These are phyloP conservation scores for Royoungia palumana DNA, from an alignment of 768 basidiomycete species.

Conservation along the genomic window DNA sequence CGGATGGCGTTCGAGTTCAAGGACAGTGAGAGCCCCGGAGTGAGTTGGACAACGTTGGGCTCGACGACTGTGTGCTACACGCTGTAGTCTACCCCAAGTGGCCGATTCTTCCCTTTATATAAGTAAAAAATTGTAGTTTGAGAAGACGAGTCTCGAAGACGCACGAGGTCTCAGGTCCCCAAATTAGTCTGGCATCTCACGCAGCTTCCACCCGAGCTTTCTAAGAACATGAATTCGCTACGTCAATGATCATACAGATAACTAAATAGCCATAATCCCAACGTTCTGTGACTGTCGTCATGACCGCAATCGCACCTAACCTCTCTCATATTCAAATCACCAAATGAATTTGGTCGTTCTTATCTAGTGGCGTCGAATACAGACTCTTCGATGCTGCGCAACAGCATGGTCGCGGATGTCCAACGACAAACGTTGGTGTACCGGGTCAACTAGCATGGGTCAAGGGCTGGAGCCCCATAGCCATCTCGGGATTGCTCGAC, in stretches of 20 bases:
- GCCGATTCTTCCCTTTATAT: constrained; percentile 13
- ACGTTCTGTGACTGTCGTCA: constrained; percentile 28
- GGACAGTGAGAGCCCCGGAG: constrained; percentile 5
- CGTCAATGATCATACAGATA: constrained; percentile 15
- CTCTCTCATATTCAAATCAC: constrained; percentile 20
- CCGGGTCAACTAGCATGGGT: constrained; percentile 22
- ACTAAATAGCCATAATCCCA: constrained; percentile 3
- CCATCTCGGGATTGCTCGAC: constrained; percentile 3
- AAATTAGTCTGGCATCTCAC: constrained; percentile 28
- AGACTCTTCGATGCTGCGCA: constrained; percentile 22
- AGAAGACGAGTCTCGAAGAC: constrained; percentile 10
- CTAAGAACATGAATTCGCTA: constrained; percentile 20
- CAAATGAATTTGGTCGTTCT: constrained; percentile 17
- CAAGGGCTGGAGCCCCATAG: constrained; percentile 24
- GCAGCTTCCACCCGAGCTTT: constrained; percentile 11
- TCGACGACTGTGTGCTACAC: constrained; percentile 15
- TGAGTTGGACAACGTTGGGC: constrained; percentile 11
- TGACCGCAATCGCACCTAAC: constrained; percentile 11
- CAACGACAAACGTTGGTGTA: constrained; percentile 6
- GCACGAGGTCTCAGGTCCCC: constrained; percentile 25
- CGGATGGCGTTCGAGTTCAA: constrained; percentile 3
- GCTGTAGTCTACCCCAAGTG: constrained; percentile 15
- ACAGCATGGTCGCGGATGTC: constrained; percentile 7
- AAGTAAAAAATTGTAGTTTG: constrained; percentile 17
- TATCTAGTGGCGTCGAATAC: constrained; percentile 28